Evolutionary conservation across 2,329 filamentous ascomycete genomes (phyloP).

Genomic region (Monilinia vaccinii-corymbosi): DNA sequence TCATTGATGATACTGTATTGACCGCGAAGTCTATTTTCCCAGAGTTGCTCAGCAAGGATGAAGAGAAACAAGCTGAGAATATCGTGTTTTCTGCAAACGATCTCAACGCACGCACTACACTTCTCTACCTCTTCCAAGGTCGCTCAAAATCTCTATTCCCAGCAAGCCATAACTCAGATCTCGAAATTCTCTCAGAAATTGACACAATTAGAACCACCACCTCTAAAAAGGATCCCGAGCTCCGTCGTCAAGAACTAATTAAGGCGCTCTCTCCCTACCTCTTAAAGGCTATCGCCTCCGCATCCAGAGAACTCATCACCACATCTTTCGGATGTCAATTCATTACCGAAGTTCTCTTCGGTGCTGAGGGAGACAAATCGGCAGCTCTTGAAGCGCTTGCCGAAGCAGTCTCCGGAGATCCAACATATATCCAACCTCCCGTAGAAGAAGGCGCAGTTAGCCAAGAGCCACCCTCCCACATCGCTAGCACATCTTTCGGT

Average conservation of each 20-base stretch:
- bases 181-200: slow-evolving; percentile 66
- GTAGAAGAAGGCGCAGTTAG: slow-evolving; percentile 31
- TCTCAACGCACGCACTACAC: slow-evolving; percentile 52
- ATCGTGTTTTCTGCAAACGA: slow-evolving; percentile 57
- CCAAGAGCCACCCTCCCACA: slow-evolving; percentile 35
- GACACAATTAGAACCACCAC: slow-evolving; percentile 72
- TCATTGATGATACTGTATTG: slow-evolving; percentile 89
- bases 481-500: slow-evolving; percentile 52
- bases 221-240: slow-evolving; percentile 82
- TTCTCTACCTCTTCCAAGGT: slow-evolving; percentile 75
- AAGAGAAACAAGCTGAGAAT: slow-evolving; percentile 52
- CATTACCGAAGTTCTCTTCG: slow-evolving; percentile 72
- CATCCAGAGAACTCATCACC: slow-evolving; percentile 58
- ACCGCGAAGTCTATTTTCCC: slow-evolving; percentile 78
- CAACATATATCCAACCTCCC: slow-evolving; percentile 30
- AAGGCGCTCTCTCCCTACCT: slow-evolving; percentile 65
- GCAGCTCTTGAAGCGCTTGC: slow-evolving; percentile 62
- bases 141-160: slow-evolving; percentile 53
- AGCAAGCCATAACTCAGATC: slow-evolving; percentile 51
- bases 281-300: slow-evolving; percentile 61
- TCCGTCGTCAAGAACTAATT: slow-evolving; percentile 67
- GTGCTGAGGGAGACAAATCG: slow-evolving; percentile 66
- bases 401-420: slow-evolving; percentile 50
- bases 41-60: slow-evolving; percentile 70
- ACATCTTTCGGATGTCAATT: slow-evolving; percentile 83